phyloP scores from a whole-genome alignment of 164 flowering plant species.

The Nymphaea colorata region DNA sequence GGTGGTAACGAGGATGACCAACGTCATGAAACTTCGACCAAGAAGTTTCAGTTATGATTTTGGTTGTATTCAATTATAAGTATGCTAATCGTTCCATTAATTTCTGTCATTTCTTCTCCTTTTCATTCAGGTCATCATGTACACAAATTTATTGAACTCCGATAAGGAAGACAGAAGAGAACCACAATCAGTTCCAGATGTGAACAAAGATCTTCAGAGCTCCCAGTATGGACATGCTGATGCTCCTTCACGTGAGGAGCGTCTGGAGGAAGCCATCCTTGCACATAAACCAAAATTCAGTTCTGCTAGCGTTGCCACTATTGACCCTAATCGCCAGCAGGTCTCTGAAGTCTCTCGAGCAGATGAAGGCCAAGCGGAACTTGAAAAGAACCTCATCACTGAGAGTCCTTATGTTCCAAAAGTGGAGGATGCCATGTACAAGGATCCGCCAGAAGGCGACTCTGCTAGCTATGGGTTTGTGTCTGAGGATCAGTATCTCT shows the following conservation, averaged over 20 bases:
- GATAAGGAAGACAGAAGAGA: neutral
- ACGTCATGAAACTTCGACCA: too few species aligned
- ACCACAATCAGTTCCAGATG: conserved; percentile 14
- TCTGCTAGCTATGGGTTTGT: conserved; percentile 38
- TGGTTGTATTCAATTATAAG: too few species aligned
- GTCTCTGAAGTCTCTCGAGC: conserved; percentile 30
- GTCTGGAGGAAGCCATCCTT: conserved; percentile 17
- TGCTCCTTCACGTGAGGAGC: conserved; percentile 3
- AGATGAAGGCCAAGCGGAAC: conserved; percentile 42
- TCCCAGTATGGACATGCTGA: too few species aligned
- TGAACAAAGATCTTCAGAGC: neutral
- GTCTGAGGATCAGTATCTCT: conserved; percentile 44
- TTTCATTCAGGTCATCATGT: neutral
- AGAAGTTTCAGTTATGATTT: too few species aligned
- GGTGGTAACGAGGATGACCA: too few species aligned
- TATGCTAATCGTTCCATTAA: neutral
- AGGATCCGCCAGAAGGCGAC: conserved; percentile 23
- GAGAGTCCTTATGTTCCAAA: conserved; percentile 28
- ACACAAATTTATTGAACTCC: neutral
- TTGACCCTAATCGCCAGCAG: conserved; percentile 55
- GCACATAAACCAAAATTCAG: conserved; percentile 40
- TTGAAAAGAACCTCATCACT: conserved; percentile 24
- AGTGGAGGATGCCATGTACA: conserved; percentile 29
- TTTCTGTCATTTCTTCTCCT: neutral
- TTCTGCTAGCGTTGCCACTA: conserved; percentile 43